Conservation (phyloP, 2,329 filamentous ascomycete genomes). For the Fusarium concolor region DNA sequence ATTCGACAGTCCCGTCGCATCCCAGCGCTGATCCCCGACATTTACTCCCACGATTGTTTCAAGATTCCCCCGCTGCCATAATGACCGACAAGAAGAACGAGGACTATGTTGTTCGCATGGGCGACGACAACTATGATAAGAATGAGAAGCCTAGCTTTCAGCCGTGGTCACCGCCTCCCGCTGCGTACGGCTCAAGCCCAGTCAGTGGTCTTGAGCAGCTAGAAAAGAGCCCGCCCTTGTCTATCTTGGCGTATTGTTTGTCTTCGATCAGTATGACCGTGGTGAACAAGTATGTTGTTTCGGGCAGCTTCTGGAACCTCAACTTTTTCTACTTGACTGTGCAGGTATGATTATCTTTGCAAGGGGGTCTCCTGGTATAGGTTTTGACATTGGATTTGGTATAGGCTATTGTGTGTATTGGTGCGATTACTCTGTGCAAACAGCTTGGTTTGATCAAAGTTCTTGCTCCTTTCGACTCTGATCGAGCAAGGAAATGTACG, state of each 20-base stretch:
- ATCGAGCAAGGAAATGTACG: slow-evolving; percentile 93
- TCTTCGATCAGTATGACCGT: slow-evolving; percentile 99
- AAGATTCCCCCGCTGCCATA: slow-evolving; percentile 10
- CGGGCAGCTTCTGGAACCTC: slow-evolving; percentile 89
- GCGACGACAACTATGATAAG: slow-evolving; percentile 65
- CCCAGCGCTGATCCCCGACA: slow-evolving; percentile 29
- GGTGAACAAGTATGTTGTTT: slow-evolving; percentile 99
- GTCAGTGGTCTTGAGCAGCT: slow-evolving; percentile 54
- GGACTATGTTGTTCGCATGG: slow-evolving; percentile 79
- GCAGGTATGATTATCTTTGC: slow-evolving; percentile 72
- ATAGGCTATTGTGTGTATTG: slow-evolving; percentile 89
- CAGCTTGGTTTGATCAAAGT: slow-evolving; percentile 84
- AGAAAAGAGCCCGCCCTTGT: slow-evolving; percentile 81
- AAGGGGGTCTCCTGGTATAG: neutral
- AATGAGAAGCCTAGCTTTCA: slow-evolving; percentile 66
- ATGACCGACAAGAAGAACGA: slow-evolving; percentile 95
- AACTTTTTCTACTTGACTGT: slow-evolving; percentile 95
- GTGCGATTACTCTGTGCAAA: slow-evolving; percentile 86
- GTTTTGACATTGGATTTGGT: slow-evolving; percentile 20
- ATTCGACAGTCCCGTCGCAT: slow-evolving; percentile 26
- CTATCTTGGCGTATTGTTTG: slow-evolving; percentile 90
- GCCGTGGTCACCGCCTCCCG: slow-evolving; percentile 43
- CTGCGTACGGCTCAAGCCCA: slow-evolving; percentile 31
- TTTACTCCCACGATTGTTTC: slow-evolving; percentile 45
- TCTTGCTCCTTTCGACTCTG: slow-evolving; percentile 81